Conservation (phyloP, 2,329 filamentous ascomycete genomes). For the Trichophyton mentagrophytes region DNA sequence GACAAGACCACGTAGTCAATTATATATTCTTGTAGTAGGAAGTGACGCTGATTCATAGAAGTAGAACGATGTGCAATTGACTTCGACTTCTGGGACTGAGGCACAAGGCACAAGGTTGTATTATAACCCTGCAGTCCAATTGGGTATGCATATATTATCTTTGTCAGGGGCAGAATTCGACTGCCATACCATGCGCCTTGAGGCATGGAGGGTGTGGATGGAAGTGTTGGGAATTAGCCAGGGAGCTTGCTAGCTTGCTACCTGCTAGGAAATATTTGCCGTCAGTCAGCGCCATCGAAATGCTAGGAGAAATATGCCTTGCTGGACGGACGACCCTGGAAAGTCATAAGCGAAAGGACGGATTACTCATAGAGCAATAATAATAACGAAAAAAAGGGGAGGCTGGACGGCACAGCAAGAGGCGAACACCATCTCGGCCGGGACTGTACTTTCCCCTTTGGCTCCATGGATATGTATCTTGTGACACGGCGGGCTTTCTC, state of each 20-base stretch:
- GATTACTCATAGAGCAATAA: background rate
- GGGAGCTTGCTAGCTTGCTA: background rate
- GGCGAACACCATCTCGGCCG: background rate
- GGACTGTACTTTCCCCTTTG: background rate
- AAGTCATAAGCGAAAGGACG: background rate
- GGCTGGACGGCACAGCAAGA: background rate
- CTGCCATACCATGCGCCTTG: background rate
- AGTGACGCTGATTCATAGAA: background rate
- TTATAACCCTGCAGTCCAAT: background rate
- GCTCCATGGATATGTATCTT: background rate
- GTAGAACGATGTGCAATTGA: background rate
- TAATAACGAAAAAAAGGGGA: background rate
- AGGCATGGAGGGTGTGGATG: background rate
- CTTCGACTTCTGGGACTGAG: background rate
- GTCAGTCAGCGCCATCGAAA: background rate
- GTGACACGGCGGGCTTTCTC: background rate
- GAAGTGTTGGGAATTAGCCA: background rate
- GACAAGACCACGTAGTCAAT: background rate
- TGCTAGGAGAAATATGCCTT: background rate
- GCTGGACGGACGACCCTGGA: background rate
- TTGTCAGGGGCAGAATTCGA: background rate
- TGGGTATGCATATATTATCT: slow-evolving; percentile 2
- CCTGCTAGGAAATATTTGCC: background rate
- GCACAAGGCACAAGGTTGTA: background rate
- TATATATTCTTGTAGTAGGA: background rate